Base-by-base conservation (phyloP, 495 filamentous ascomycete genomes). In the Tuber melanosporum region DNA sequence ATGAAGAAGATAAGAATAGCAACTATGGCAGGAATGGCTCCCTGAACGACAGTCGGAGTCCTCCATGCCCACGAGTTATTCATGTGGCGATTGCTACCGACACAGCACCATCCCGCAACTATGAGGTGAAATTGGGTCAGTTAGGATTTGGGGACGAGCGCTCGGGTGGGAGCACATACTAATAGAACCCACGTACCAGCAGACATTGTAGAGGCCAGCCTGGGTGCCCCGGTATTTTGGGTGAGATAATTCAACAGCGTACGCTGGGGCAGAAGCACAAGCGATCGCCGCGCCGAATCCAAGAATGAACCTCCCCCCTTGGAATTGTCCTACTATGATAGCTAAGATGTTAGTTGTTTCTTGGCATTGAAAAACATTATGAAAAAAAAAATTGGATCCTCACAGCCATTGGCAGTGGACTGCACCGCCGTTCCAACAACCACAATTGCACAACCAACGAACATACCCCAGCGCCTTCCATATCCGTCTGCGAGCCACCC, bases 161-260 rank as follows among this genome's bases (percentile, higher is more conserved):
- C n/a, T 32, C 12, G 6, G 32, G 10, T 15, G 26, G 4, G 47
- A 52, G 36, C 3, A 2, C 70, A 19, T 82, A 76, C 86, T 73
- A 70, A 84, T 86, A 71, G 88, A 86, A 44, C 89, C 89, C 15
- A 88, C 84, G 81, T 91, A 90, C 87, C 88, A 91, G 77, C 87
- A 86, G 82, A 87, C 88, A 84, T 92, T 91, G 83, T 91, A 92
- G 49, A 92, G 87, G 62, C 84, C 57, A 86, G 88, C 73, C 87
- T 91, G 83, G 90, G 87, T 80, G 87, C 86, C 66, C 86, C 90
- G 84, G 88, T 90, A 75, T 90, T 90, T 84, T 89, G 90, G 70
- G 78, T 92, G 90, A 39, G 87, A 87, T 52, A 92, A 82, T 84
- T 92, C 90, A 62, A 89, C 89, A 52, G 91, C 85, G 71, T 92